A percentile compares a stretch with the other conserved stretches of the same genome.
These are phyloP conservation scores for Chaetomiaceae sp. DNA, from an alignment of 2,329 filamentous ascomycete species.

Conservation along the genomic window DNA sequence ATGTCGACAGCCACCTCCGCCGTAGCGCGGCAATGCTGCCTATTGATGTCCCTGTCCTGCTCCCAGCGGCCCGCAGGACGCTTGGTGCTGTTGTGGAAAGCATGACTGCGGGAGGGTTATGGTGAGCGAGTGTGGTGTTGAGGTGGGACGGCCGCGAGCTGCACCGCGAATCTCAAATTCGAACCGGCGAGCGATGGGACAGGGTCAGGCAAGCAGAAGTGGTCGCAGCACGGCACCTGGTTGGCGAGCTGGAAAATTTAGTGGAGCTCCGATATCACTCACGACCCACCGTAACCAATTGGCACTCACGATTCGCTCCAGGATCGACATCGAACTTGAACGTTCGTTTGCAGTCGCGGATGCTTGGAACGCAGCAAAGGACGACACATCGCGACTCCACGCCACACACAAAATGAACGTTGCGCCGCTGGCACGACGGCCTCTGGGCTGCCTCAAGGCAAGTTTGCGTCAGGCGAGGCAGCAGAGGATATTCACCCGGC, in stretches of 20 bases:
- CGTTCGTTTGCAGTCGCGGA: no score
- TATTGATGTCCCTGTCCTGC: conserved; percentile 18
- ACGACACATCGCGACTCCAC: neutral
- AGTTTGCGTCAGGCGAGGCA: conserved; percentile 53
- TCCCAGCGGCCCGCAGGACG: conserved; percentile 21
- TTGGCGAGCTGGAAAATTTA: conserved; percentile 8
- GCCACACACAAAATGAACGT: conserved; percentile 48
- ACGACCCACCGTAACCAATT: conserved; percentile 1
- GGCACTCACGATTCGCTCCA: conserved; percentile 6
- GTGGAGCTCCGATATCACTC: conserved; percentile 6
- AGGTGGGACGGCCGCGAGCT: neutral
- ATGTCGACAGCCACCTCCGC: conserved; percentile 23
- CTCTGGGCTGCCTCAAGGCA: conserved; percentile 64
- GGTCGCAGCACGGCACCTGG: neutral
- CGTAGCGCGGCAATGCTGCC: conserved; percentile 12
- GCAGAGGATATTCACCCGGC: conserved; percentile 39
- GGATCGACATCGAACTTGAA: conserved; percentile 6
- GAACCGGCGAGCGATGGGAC: neutral
- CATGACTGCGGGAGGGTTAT: conserved; percentile 16
- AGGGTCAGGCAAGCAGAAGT: neutral
- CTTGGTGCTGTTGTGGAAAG: conserved; percentile 17
- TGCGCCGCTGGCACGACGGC: conserved; percentile 52
- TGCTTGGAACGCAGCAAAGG: neutral
- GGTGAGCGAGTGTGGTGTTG: neutral
- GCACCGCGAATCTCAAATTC: neutral